phyloP scores from a whole-genome alignment of 73 alveolate genomes.

The Effrenium voratum region DNA sequence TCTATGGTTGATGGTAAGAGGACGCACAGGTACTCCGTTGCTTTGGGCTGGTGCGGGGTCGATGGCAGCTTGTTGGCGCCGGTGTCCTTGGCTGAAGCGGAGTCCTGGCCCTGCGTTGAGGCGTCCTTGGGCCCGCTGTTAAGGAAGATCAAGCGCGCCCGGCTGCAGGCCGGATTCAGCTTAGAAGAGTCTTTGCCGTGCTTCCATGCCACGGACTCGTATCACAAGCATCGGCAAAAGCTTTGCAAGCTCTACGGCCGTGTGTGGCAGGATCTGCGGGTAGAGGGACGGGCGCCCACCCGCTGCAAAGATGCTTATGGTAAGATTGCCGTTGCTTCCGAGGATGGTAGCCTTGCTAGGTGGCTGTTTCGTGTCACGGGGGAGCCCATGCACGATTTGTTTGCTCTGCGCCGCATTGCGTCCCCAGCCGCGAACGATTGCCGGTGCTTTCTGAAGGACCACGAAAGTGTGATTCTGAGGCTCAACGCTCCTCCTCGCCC shows the following conservation, averaged over 20 bases:
- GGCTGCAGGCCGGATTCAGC: not conserved
- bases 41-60: not conserved
- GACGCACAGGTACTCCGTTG: not conserved
- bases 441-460: not conserved
- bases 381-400: not conserved
- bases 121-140: not conserved
- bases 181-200: not conserved
- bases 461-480: not conserved
- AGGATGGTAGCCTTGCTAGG: not conserved
- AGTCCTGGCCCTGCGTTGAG: not conserved
- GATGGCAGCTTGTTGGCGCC: not conserved
- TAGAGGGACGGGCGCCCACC: not conserved
- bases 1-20: not conserved
- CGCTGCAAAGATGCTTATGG: not conserved
- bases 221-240: not conserved
- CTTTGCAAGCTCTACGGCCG: not conserved
- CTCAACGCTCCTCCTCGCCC: slow-evolving; percentile 1
- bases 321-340: not conserved
- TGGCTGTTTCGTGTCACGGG: not conserved
- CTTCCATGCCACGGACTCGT: not conserved
- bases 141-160: not conserved
- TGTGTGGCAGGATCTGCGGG: not conserved
- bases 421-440: slow-evolving; percentile 13
- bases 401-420: not conserved
- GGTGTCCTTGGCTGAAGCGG: not conserved